phyloP scores from a whole-genome alignment of 768 basidiomycete genomes.

The Tylopilus plumbeoviolaceoides region DNA sequence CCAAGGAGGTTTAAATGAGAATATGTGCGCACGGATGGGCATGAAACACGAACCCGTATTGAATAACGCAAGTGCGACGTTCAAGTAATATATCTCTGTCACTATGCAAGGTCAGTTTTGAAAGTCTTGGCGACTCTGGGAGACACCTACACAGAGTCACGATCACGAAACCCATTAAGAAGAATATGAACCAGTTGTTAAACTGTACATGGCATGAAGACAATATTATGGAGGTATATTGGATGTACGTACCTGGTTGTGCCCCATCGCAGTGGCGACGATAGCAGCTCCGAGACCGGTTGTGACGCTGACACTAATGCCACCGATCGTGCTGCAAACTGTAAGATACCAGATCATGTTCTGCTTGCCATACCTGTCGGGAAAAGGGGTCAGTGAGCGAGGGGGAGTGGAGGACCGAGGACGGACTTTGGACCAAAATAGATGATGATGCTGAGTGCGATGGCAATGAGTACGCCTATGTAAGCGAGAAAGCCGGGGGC shows the following conservation, averaged over 20 bases:
- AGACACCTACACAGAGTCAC: constrained; percentile 66
- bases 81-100: constrained; percentile 92
- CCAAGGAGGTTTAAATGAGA: background rate
- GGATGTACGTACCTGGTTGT: constrained; percentile 61
- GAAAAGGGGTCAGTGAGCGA: background rate
- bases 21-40: background rate
- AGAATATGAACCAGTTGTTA: constrained; percentile 89
- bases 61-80: constrained; percentile 93
- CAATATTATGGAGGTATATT: background rate
- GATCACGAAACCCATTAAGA: constrained; percentile 77
- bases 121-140: background rate
- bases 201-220: constrained; percentile 48
- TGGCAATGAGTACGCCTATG: constrained; percentile 56
- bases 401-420: background rate
- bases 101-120: constrained; percentile 39
- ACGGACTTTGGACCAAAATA: constrained; percentile 76
- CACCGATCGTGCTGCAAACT: constrained; percentile 96
- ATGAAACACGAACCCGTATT: constrained; percentile 63
- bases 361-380: constrained; percentile 71
- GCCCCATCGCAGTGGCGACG: constrained; percentile 68
- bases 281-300: constrained; percentile 92
- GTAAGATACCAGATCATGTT: constrained; percentile 95
- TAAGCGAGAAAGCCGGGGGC: constrained; percentile 79
- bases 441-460: constrained; percentile 69
- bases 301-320: constrained; percentile 90